phyloP scores from a whole-genome alignment of 495 filamentous ascomycete species.

The Poronia punctata region DNA sequence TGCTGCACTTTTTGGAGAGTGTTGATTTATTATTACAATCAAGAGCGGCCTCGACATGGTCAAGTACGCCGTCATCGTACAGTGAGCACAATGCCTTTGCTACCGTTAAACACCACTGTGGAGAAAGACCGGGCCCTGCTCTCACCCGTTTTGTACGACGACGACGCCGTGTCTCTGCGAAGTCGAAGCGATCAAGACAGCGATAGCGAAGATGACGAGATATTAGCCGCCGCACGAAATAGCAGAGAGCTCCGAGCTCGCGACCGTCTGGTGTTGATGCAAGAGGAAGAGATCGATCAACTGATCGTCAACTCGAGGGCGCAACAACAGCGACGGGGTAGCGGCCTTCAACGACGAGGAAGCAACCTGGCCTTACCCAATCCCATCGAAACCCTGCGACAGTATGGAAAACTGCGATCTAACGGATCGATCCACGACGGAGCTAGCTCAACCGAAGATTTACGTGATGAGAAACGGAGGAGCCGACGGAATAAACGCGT shows the following conservation, averaged over 20 bases:
- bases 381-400: slow-evolving; percentile 34
- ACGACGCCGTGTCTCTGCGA: slow-evolving; percentile 58
- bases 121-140: slow-evolving; percentile 43
- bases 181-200: slow-evolving; percentile 67
- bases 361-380: slow-evolving; percentile 41
- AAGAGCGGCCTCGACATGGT: too few species aligned
- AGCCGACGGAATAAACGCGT: slow-evolving; percentile 35
- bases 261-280: slow-evolving; percentile 70
- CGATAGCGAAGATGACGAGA: slow-evolving; percentile 68
- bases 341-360: slow-evolving; percentile 39
- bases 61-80: too few species aligned
- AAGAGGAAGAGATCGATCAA: slow-evolving; percentile 84
- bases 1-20: too few species aligned
- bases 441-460: slow-evolving; percentile 24
- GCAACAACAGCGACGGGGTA: slow-evolving; percentile 43
- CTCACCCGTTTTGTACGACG: slow-evolving; percentile 58
- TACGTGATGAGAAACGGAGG: slow-evolving; percentile 45
- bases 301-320: slow-evolving; percentile 51
- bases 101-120: slow-evolving; percentile 14
- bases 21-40: too few species aligned
- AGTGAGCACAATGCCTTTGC: slow-evolving; percentile 16
- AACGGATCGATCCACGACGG: slow-evolving; percentile 23
- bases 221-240: slow-evolving; percentile 54
- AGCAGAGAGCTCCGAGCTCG: slow-evolving; percentile 63
- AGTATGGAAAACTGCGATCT: slow-evolving; percentile 28